phyloP scores from a whole-genome alignment of 2,329 filamentous ascomycete species.

The Diaporthe longicolla region DNA sequence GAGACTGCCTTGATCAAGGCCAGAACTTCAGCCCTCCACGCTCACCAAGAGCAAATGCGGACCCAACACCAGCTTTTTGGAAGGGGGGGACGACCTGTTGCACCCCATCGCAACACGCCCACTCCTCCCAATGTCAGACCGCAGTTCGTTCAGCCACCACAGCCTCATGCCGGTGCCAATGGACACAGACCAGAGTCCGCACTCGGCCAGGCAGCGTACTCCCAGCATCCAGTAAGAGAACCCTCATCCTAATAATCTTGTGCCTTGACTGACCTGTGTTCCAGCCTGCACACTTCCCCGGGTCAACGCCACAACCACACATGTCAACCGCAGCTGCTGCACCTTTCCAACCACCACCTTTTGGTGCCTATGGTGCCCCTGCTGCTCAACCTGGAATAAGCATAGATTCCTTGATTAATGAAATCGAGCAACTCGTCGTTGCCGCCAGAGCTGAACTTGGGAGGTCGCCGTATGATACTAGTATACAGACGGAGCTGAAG shows the following conservation, averaged over 20 bases:
- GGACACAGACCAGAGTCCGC: slow-evolving; percentile 46
- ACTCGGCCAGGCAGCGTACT: slow-evolving; percentile 45
- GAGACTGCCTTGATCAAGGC: slow-evolving; percentile 95
- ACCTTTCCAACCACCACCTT: slow-evolving; percentile 59
- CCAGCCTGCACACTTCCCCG: slow-evolving; percentile 45
- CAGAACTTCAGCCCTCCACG: slow-evolving; percentile 71
- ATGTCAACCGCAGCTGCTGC: slow-evolving; percentile 53
- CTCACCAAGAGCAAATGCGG: slow-evolving; percentile 68
- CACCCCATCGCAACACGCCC: slow-evolving; percentile 78
- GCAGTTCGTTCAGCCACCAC: slow-evolving; percentile 50
- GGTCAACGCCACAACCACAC: slow-evolving; percentile 53
- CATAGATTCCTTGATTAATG: slow-evolving; percentile 83
- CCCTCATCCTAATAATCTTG: background rate
- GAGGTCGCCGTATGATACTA: slow-evolving; percentile 80
- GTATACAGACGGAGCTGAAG: slow-evolving; percentile 83
- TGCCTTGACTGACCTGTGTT: slow-evolving; percentile 41
- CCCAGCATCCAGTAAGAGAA: slow-evolving; percentile 43
- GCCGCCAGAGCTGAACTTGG: slow-evolving; percentile 81
- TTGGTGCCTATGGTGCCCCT: slow-evolving; percentile 57
- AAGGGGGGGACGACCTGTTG: slow-evolving; percentile 61
- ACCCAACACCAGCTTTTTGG: slow-evolving; percentile 69
- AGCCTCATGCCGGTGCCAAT: slow-evolving; percentile 55
- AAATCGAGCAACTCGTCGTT: slow-evolving; percentile 84
- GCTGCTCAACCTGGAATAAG: slow-evolving; percentile 63
- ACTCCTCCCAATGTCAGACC: slow-evolving; percentile 74